Evolutionary conservation across 2,329 filamentous ascomycete species (phyloP).

Genomic region (Penicillium polonicum): DNA sequence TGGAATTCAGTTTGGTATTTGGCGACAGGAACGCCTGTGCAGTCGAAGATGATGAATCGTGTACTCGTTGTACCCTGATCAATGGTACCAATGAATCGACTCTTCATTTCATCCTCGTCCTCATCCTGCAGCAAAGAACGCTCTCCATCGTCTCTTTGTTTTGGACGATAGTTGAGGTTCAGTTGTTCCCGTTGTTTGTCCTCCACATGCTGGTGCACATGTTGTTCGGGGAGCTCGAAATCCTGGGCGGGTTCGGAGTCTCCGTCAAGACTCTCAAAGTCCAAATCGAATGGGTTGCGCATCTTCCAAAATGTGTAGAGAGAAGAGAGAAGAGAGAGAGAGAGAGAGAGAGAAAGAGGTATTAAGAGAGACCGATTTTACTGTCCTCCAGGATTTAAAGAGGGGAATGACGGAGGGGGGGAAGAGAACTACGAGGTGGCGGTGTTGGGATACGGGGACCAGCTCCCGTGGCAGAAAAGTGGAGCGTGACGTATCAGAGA

Average conservation of each 20-base stretch:
- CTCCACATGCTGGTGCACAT: constrained; percentile 19
- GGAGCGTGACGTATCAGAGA: constrained; percentile 14
- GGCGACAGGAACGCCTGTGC: constrained; percentile 71
- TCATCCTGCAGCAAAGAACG: constrained; percentile 39
- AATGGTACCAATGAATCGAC: constrained; percentile 74
- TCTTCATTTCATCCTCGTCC: constrained; percentile 34
- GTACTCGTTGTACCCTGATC: constrained; percentile 90
- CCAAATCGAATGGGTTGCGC: constrained; percentile 37
- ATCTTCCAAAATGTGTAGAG: constrained; percentile 14
- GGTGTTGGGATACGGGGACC: constrained; percentile 14
- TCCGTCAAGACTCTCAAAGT: constrained; percentile 25
- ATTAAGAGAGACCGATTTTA: constrained; percentile 6
- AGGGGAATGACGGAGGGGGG: constrained; percentile 10
- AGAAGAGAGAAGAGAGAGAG: neutral
- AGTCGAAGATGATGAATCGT: constrained; percentile 87
- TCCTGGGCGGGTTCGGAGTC: constrained; percentile 21
- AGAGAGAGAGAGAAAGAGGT: neutral
- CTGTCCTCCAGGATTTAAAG: constrained; percentile 9
- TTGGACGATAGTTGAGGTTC: constrained; percentile 28
- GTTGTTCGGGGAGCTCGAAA: constrained; percentile 6
- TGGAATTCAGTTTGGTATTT: constrained; percentile 84
- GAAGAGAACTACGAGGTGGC: constrained; percentile 15
- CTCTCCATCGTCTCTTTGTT: constrained; percentile 34
- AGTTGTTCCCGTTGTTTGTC: constrained; percentile 19
- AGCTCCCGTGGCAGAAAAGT: constrained; percentile 16